Evolutionary conservation across 2,329 filamentous ascomycete species (phyloP), one percentile per base, ranked within the genome.

Genomic region (Didymella lethalis): DNA sequence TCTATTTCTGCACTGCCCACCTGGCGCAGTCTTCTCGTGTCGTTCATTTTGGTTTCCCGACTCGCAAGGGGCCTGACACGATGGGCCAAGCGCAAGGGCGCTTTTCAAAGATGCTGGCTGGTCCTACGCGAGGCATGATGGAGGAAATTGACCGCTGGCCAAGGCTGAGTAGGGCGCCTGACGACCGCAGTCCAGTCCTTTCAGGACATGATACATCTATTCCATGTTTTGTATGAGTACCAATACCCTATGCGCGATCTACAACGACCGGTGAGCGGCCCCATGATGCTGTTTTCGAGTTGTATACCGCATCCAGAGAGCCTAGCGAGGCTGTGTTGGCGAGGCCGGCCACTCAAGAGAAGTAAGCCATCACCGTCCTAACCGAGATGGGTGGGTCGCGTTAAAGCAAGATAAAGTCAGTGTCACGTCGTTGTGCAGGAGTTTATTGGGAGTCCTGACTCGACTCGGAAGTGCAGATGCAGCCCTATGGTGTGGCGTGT

Each of bases 81-180:
- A 57, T 61, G 12, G 66, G 64, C 62, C 68, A 68, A 66, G 25
- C 48, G 38, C 20, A 31, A 20, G 34, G 62, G 59, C 59, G 49
- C 47, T 57, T 52, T 61, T 16, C 18, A n/a, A 7, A 4, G 26
- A 16, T 16, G 36, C 25, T 43, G 2, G 50, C 20, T 47, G 46
- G 56, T 11, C 51, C 23, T 20, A 47, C 28, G 23, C 28, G 20
- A 51, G 29, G 12, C 25, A 26, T 23, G 32, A 45, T 4, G 31
- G 18, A n/a, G 31, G 26, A 20, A 41, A 29, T 18, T 23, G 29
- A 11, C 7, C 12, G 11, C n/a, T 20, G 26, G 5, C 11, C n/a
- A 49, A 48, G 34, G 45, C 49, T 58, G 46, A 29, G 31, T 26
- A 49, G 50, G 45, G 20, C 46, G 49, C 56, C 56, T 58, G 32